Evolutionary conservation across 176 grass and related monocot genomes (phyloP), one percentile per base, ranked within the genome.

Genomic region (Avena eriantha): DNA sequence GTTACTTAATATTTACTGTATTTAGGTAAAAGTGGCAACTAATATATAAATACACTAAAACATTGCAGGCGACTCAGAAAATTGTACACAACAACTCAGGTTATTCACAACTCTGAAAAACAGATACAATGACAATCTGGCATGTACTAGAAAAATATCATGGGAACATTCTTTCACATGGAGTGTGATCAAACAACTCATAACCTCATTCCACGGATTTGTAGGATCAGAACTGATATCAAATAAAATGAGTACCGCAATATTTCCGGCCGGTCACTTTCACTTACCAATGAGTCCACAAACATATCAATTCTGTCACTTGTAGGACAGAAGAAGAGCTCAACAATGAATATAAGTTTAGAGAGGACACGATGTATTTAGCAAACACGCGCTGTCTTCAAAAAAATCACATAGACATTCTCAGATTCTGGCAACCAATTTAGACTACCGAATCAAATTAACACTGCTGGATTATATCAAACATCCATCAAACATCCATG

Each of bases 51-150:
- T 33, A 66, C 26, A 66, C 29, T 82, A 33, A 13, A 19, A 58
- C 34, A 68, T 26, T 54, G 17, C 9, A n/a, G 24, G 21, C 19
- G 68, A 26, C 45, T 55, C 73, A 78, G 53, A 78, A 39, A 45
- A 83, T 54, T 22, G 26, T 55, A 79, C 39, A 64, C n/a, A 19
- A 16, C 51, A 60, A 3, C 67, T 75, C 65, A 23, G 23, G 75
- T 67, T 87, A 55, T 36, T 65, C 46, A 83, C 84, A 84, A 35
- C 84, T 87, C 80, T 73, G 15, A n/a, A 10, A 41, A 39, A 61
- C 71, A 70, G 15, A 71, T 1, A 46, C n/a, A 53, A 29, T 29
- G 29, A 29, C 29, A 29, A 29, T 29, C 16, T n/a, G 26, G 18
- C 51, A 24, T 46, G 23, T 41, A 2, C 9, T 58, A 51, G 18